These are phyloP conservation scores for Euptelea pleiosperma DNA, from an alignment of 164 flowering plant genomes.

Conservation along the genomic window DNA sequence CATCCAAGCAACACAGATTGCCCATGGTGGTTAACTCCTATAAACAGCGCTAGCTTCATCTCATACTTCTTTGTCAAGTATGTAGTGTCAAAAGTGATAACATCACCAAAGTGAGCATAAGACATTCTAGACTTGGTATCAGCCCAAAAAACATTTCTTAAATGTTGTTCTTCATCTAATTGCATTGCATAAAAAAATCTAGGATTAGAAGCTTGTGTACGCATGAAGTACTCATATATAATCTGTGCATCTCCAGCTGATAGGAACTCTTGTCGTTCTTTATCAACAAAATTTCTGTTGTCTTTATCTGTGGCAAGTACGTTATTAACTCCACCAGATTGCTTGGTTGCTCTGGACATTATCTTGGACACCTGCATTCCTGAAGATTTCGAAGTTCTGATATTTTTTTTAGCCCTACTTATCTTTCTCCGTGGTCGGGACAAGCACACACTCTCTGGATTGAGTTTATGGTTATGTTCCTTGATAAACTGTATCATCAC, in stretches of 20 bases:
- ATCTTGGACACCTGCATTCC: constrained; percentile 31
- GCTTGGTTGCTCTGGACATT: constrained; percentile 28
- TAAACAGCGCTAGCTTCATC: constrained; percentile 37
- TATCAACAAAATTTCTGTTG: constrained; percentile 34
- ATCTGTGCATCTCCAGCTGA: constrained; percentile 52
- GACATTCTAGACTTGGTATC: constrained; percentile 47
- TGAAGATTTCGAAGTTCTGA: not conserved
- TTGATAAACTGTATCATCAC: constrained; percentile 41
- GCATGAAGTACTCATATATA: constrained; percentile 46
- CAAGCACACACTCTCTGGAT: constrained; percentile 25
- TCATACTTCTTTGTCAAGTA: constrained; percentile 38
- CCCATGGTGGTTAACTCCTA: constrained; percentile 53
- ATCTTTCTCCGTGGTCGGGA: not conserved
- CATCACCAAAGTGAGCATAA: constrained; percentile 38
- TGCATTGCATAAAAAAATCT: constrained; percentile 53
- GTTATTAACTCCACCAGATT: constrained; percentile 31
- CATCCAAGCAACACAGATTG: constrained; percentile 47
- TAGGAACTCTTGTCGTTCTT: constrained; percentile 35
- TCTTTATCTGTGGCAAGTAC: constrained; percentile 28
- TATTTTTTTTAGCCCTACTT: no score
- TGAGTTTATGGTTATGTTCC: constrained; percentile 60
- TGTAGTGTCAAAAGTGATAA: constrained; percentile 44
- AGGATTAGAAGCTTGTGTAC: constrained; percentile 47
- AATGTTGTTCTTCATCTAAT: constrained; percentile 42
- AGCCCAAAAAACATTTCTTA: constrained; percentile 53